Base-by-base conservation (phyloP, 192 early-diverging fungal genomes). In the Rhizophlyctis rosea region DNA sequence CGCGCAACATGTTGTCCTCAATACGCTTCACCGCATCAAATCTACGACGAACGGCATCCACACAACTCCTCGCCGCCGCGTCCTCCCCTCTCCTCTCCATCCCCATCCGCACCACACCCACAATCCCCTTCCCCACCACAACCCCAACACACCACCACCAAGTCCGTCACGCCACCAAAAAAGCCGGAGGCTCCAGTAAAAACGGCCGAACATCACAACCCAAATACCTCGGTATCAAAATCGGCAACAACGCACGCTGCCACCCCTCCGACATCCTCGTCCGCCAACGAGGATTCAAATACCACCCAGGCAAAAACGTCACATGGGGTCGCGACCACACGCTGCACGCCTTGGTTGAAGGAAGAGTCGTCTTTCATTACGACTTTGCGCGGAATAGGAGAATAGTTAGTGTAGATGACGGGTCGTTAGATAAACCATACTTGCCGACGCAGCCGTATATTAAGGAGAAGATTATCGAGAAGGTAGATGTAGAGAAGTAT, bases 141-240 rank as follows among this genome's bases (percentile, higher is more conserved):
- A n/a, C 31, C 47, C 44, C 64, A 18, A 30, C 23, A 33, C 36
- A 50, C 29, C 55, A 33, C 54, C 13, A 24, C 18, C 77, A 80
- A 65, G 65, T 76, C 44, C 72, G 81, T 50, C 65, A 48, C 34
- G 81, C 81, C 13, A 78, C 81, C 33, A 78, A 82, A 53, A 82
- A 82, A 66, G 31, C 77, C 44, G 76, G 76, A 32, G 81, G 81
- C 49, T 72, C 69, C 31, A 69, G 64, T 27, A 73, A 61, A 57
- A 82, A 82, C 76, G 73, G 73, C 4, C 74, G 81, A 16, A 69
- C 70, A 3, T 80, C 77, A 21, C 69, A 76, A 28, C 81, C 81
- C 30, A 82, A 82, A 54, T 75, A 63, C 64, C 65, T 74, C 4
- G 81, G 81, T 23, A 66, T 82, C 63, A 82, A 82, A 56, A 50